phyloP scores from a whole-genome alignment of 331 rosid genomes.

The Rosa hybrid region DNA sequence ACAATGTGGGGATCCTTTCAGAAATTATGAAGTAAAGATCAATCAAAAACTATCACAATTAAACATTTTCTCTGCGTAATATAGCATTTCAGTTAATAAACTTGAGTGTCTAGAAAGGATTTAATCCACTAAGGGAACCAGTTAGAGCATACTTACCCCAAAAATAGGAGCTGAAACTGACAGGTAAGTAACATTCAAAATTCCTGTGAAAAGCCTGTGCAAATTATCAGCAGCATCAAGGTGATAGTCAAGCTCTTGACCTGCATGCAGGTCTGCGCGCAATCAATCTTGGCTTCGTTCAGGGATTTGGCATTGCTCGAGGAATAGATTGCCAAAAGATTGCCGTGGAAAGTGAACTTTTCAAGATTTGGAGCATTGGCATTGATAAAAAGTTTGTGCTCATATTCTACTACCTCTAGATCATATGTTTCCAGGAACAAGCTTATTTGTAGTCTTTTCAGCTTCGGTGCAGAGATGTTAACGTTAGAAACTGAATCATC shows the following conservation, averaged over 20 bases:
- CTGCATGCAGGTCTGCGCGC: neutral
- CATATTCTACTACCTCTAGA: neutral
- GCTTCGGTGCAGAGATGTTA: neutral
- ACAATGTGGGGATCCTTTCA: neutral
- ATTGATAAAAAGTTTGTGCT: neutral
- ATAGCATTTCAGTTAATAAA: neutral
- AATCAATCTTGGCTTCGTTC: neutral
- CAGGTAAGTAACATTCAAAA: neutral
- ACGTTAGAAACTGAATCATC: neutral
- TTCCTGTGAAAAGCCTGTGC: neutral
- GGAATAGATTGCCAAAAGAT: neutral
- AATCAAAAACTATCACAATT: neutral
- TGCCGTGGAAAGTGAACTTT: neutral
- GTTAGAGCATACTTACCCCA: neutral
- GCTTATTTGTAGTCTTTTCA: neutral
- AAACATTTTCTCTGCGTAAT: neutral
- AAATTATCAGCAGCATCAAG: neutral
- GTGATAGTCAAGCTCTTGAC: neutral
- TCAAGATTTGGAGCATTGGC: neutral
- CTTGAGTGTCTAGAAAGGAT: neutral
- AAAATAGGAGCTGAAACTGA: neutral
- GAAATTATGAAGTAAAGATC: neutral
- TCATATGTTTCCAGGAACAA: neutral
- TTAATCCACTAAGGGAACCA: neutral
- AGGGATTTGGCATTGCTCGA: neutral